These are phyloP conservation scores for Diplodia seriata DNA, from an alignment of 2,329 filamentous ascomycete genomes.

Conservation along the genomic window DNA sequence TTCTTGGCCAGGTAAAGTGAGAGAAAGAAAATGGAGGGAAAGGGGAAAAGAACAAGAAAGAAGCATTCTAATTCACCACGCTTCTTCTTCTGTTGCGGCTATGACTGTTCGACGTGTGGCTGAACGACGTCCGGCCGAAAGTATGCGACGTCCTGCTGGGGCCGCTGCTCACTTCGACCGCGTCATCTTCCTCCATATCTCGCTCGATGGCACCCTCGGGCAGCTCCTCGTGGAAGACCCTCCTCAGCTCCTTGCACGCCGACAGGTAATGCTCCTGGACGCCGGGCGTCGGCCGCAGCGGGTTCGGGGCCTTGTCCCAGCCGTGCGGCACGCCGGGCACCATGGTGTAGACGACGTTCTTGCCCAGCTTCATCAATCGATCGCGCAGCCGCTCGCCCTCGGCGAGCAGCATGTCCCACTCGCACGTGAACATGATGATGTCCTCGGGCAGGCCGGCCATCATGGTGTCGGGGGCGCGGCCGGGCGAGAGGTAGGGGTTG, in stretches of 20 bases:
- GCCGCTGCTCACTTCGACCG: background rate
- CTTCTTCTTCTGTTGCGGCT: constrained; percentile 18
- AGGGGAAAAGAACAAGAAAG: background rate
- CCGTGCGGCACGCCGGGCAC: constrained; percentile 66
- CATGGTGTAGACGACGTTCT: constrained; percentile 65
- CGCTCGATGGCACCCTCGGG: constrained; percentile 11
- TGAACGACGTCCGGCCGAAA: background rate
- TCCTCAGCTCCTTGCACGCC: constrained; percentile 58
- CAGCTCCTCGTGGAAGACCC: constrained; percentile 26
- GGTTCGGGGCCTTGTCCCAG: constrained; percentile 72
- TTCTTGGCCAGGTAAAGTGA: no score
- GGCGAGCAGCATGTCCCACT: constrained; percentile 71
- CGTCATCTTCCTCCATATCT: constrained; percentile 3
- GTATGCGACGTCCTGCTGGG: background rate
- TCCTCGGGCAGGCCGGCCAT: constrained; percentile 64
- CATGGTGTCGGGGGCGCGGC: constrained; percentile 61
- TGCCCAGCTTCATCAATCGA: constrained; percentile 61
- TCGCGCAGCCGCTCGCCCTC: constrained; percentile 68
- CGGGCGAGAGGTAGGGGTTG: constrained; percentile 66
- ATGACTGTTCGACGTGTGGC: background rate
- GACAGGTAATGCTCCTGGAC: constrained; percentile 62
- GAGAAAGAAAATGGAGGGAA: no score
- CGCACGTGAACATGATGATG: constrained; percentile 67
- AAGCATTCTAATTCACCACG: constrained; percentile 15
- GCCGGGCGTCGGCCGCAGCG: constrained; percentile 58